These are phyloP conservation scores for Mortierella sp. DNA, from an alignment of 371 early-diverging fungal genomes.

Conservation along the genomic window DNA sequence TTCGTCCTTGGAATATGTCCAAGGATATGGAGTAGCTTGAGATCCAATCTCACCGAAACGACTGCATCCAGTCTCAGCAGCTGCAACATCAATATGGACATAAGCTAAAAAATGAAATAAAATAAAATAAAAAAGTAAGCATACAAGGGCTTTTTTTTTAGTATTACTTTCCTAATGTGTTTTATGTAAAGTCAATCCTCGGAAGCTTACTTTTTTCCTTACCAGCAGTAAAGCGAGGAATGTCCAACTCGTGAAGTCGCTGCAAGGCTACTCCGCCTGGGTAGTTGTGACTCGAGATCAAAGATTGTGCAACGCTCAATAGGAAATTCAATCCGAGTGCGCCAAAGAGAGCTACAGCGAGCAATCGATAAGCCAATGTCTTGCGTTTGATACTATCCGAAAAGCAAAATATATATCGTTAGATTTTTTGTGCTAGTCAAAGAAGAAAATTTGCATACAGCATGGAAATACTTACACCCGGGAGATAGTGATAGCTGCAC, in stretches of 20 bases:
- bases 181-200: neutral
- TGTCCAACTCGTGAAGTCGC: conserved; percentile 68
- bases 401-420: neutral
- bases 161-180: neutral
- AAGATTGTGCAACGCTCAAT: conserved; percentile 63
- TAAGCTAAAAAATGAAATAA: neutral
- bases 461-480: conserved; percentile 43
- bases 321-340: conserved; percentile 54
- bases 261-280: conserved; percentile 90
- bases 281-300: conserved; percentile 84
- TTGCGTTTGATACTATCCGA: conserved; percentile 43
- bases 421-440: neutral
- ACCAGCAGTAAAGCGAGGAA: conserved; percentile 32
- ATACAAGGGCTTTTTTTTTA: neutral
- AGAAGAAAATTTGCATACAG: conserved; percentile 2
- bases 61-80: conserved; percentile 92
- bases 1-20: conserved; percentile 79
- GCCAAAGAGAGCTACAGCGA: conserved; percentile 32
- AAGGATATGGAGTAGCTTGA: conserved; percentile 69
- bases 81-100: conserved; percentile 86
- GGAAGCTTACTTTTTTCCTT: neutral
- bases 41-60: conserved; percentile 74
- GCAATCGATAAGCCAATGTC: conserved; percentile 23
- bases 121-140: too few relatives aligned
- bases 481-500: conserved; percentile 72